A percentile compares a stretch with the other conserved stretches of the same genome.
phyloP scores from a whole-genome alignment of 106 monocot genomes.

The Dendrobium catenatum region DNA sequence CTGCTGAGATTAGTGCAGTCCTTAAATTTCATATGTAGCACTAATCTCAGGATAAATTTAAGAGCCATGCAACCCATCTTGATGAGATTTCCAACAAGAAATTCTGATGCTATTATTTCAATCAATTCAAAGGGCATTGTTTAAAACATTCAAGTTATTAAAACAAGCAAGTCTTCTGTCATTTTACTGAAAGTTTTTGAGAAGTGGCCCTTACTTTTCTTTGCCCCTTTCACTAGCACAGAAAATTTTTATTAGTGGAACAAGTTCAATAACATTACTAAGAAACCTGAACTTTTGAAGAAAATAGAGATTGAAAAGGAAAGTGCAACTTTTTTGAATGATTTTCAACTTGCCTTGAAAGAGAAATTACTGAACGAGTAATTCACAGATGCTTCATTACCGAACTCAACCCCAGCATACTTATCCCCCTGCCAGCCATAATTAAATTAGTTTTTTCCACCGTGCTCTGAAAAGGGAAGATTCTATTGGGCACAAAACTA shows the following conservation, averaged over 20 bases:
- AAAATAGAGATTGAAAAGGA: neutral
- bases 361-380: conserved; percentile 98
- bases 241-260: neutral
- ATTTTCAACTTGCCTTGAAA: conserved; percentile 66
- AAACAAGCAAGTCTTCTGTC: neutral
- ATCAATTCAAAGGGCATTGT: too few relatives aligned
- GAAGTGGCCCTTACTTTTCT: neutral
- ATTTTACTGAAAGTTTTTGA: neutral
- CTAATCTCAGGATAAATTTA: too few relatives aligned
- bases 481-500: neutral
- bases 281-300: neutral
- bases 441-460: conserved; percentile 1
- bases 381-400: conserved; percentile 53
- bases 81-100: too few relatives aligned
- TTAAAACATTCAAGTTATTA: too few relatives aligned
- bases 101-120: too few relatives aligned
- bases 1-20: too few relatives aligned
- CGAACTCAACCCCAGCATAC: conserved; percentile 58
- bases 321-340: neutral
- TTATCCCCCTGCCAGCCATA: conserved; percentile 57
- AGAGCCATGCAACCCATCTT: too few relatives aligned
- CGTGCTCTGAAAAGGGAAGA: neutral
- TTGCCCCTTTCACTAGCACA: neutral
- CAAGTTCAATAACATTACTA: neutral
- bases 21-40: too few relatives aligned